phyloP scores from a whole-genome alignment of 306 rosid species.

The Trichosanthes truncata region DNA sequence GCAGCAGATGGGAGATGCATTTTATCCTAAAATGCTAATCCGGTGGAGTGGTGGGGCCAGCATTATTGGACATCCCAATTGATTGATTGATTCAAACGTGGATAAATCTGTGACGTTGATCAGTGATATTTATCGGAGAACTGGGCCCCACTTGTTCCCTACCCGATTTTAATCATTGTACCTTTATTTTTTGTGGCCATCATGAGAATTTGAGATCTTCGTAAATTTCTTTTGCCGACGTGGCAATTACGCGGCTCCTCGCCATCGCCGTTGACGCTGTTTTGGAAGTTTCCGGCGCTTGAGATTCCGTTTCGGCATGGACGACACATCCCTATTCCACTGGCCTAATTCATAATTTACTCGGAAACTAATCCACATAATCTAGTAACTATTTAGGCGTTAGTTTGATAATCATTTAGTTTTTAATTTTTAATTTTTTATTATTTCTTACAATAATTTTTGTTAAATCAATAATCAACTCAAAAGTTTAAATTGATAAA shows the following conservation, averaged over 20 bases:
- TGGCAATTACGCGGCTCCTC: slow-evolving; percentile 5
- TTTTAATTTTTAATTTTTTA: too few species aligned
- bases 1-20: slow-evolving; percentile 5
- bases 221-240: neutral
- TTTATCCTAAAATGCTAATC: slow-evolving; percentile 3
- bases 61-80: neutral
- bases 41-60: neutral
- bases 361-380: too few species aligned
- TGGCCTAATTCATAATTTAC: neutral
- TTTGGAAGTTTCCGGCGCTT: neutral
- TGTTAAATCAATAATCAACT: too few species aligned
- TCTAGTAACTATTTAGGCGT: too few species aligned
- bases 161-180: neutral
- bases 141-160: slow-evolving; percentile 22
- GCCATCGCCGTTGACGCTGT: neutral
- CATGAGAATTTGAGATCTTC: neutral
- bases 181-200: neutral
- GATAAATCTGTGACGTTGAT: slow-evolving; percentile 15
- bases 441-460: too few species aligned
- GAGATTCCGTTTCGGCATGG: neutral
- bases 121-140: neutral
- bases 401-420: too few species aligned
- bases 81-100: slow-evolving; percentile 9
- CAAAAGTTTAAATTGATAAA: too few species aligned
- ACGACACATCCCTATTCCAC: neutral